Evolutionary conservation across 2,329 filamentous ascomycete genomes (phyloP).

Genomic region (Nannizziopsis arthrosporioides): DNA sequence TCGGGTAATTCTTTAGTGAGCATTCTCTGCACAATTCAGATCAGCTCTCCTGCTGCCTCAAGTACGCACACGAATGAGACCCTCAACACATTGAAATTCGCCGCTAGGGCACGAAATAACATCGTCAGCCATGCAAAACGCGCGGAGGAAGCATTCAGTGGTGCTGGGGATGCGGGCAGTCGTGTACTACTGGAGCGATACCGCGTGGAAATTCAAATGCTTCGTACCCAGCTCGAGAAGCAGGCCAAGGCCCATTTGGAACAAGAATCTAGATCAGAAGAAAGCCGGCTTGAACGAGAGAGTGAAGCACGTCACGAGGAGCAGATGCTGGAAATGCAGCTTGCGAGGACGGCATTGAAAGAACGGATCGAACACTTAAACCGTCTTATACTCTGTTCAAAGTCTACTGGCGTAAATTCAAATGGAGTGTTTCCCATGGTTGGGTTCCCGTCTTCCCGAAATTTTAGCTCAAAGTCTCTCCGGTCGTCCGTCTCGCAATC

Average conservation of each 20-base stretch:
- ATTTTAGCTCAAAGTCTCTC: constrained; percentile 42
- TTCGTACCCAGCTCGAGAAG: constrained; percentile 68
- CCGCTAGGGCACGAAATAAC: constrained; percentile 91
- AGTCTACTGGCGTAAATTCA: constrained; percentile 84
- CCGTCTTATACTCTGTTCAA: constrained; percentile 85
- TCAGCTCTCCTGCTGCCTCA: constrained; percentile 60
- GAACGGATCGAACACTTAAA: constrained; percentile 97
- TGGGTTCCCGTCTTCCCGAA: constrained; percentile 18
- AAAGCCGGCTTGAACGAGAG: constrained; percentile 60
- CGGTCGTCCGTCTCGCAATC: constrained; percentile 62
- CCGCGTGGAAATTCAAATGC: constrained; percentile 77
- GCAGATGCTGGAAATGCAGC: constrained; percentile 96
- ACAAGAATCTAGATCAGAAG: constrained; percentile 39
- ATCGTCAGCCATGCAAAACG: constrained; percentile 95
- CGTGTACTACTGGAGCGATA: constrained; percentile 85
- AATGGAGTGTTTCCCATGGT: constrained; percentile 55
- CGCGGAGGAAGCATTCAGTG: constrained; percentile 75
- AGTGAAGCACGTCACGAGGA: constrained; percentile 82
- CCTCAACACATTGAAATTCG: constrained; percentile 92
- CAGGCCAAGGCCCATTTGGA: constrained; percentile 59
- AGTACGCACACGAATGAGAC: constrained; percentile 76
- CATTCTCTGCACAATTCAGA: constrained; percentile 92
- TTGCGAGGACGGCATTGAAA: constrained; percentile 87
- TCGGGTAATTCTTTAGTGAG: constrained; percentile 91
- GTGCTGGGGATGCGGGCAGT: constrained; percentile 67